These are phyloP conservation scores for Pulveroboletus ravenelii DNA, from an alignment of 768 basidiomycete species.

Conservation along the genomic window DNA sequence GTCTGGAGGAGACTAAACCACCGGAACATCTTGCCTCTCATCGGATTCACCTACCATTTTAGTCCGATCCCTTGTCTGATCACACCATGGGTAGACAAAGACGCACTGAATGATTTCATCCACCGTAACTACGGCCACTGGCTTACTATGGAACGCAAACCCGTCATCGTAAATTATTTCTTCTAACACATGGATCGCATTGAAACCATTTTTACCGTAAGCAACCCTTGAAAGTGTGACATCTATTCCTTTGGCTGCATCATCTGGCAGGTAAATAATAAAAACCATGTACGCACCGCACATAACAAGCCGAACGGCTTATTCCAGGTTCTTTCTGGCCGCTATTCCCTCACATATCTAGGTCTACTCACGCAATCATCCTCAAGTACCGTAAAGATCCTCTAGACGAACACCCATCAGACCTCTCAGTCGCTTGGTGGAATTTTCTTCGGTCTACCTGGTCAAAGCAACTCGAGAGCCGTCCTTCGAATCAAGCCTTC, in stretches of 20 bases:
- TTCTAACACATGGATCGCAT: neutral
- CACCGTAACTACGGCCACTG: neutral
- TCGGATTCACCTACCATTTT: conserved; percentile 9
- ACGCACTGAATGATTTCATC: conserved; percentile 6
- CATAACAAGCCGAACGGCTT: neutral
- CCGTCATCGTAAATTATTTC: conserved; percentile 1
- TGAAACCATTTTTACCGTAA: neutral
- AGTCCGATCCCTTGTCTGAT: conserved; percentile 9
- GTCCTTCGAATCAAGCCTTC: conserved; percentile 8
- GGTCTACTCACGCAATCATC: conserved; percentile 10
- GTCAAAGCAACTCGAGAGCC: neutral
- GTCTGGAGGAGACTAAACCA: conserved; percentile 5
- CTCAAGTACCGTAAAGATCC: conserved; percentile 15
- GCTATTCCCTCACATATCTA: conserved; percentile 2
- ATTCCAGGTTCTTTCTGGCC: conserved; percentile 6
- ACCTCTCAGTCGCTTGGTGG: conserved; percentile 1
- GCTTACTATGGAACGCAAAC: conserved; percentile 1
- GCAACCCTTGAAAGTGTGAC: no score
- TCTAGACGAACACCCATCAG: conserved; percentile 5
- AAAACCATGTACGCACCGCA: no score
- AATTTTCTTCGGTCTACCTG: conserved; percentile 6
- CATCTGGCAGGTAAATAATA: no score
- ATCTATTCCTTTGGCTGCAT: no score
- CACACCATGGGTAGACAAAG: conserved; percentile 14
- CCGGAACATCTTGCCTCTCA: conserved; percentile 9